Base-by-base conservation (phyloP, 176 grass and related monocot species). In the Carex pumila region DNA sequence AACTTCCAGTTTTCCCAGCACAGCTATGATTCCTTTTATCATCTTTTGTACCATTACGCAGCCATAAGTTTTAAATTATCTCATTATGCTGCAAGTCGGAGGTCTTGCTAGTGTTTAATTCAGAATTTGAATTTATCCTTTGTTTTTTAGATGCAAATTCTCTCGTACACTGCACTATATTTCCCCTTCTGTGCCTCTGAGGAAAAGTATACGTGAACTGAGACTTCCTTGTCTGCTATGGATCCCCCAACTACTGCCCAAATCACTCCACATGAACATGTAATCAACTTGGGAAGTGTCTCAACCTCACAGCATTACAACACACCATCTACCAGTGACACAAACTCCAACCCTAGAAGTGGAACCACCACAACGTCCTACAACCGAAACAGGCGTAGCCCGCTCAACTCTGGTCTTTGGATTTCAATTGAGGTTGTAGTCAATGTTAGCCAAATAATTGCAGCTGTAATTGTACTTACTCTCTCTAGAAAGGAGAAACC, bases 351-450 rank as follows among this genome's bases (percentile, higher is more conserved):
- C 88, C 50, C 68, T 78, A 61, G 81, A 61, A 90, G 84, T 84
- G 83, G 84, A 29, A 73, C 89, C 87, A 66, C 86, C 73, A 86
- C 93, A 58, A 92, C 89, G 80, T 85, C 83, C 59, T 86, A 37
- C 88, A 91, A 84, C 63, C 84, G 19, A 88, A 87, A 77, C 87
- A 89, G 83, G 37, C 88, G 96, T 83, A 99, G 89, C 88, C 93
- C 91, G 77, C 85, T 95, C 83, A 95, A 95, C 85, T 99, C 96
- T 91, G 96, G 96, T 77, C 81, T 99, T 36, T 99, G 96, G 96
- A 95, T 99, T 85, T 93, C 89, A 22, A 79, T 99, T 86, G 93
- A 99, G 89, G 92, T 95, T 49, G 85, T 95, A 5, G 91, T 99
- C n/a, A 99, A 99, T 12, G 85, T 92, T 58, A 95, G 91, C 79